Base-by-base conservation (phyloP, 2,329 filamentous ascomycete species). In the Ascochyta rabiei region DNA sequence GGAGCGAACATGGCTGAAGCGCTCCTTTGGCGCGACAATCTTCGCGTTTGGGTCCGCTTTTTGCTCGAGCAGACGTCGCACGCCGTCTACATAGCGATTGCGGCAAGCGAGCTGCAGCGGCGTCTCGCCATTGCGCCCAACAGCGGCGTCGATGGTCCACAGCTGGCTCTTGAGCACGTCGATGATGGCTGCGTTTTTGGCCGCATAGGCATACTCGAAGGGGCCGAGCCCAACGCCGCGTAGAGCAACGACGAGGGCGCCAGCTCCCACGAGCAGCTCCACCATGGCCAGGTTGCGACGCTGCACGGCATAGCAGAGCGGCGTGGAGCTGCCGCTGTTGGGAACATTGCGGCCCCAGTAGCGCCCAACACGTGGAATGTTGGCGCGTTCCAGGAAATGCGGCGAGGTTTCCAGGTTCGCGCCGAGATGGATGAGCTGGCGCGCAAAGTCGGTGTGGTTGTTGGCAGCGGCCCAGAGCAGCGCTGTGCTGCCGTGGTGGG, bases 291-390 rank as follows among this genome's bases (percentile, higher is more conserved):
- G 24, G 31, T 56, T 56, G 53, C 53, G 53, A 18, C 53, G 53
- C 53, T 56, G 53, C 4, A 56, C 53, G 35, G 53, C 53, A 23
- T 56, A 56, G 31, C 53, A 56, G 3, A 56, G 41, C 3, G 53
- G 53, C 7, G 53, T 56, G 3, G 47, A 50, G 37, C 28, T 31
- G 42, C 53, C 53, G 40, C 35, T 46, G 47, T 47, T 46, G 31
- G 53, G 53, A 6, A 56, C 53, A 19, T 56, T 56, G 37, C 47
- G 47, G 53, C 53, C 53, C 53, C 53, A 56, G 53, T 56, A 56
- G 37, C 53, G 46, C 5, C 53, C 53, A 6, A 56, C 47, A 38
- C 53, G 53, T 1, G 53, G 47, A n/a, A 50, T 56, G 35, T 38
- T 33, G 9, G 46, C 42, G 38, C 26, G 47, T 21, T 50, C 47